These are phyloP conservation scores for Fraxinus nigra DNA, from an alignment of 305 asterid genomes.

Conservation along the genomic window DNA sequence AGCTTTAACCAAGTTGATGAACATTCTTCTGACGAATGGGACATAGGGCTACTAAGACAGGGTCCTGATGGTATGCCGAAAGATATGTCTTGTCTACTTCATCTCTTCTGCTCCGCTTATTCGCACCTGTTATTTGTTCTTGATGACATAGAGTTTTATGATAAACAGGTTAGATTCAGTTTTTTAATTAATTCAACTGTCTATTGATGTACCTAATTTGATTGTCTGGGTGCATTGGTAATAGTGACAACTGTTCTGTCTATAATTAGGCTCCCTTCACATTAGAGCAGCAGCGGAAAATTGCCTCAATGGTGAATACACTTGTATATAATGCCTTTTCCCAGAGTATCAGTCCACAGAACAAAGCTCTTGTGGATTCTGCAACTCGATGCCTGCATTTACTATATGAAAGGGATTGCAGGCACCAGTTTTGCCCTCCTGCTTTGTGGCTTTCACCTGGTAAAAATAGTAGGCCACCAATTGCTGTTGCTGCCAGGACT, in stretches of 20 bases:
- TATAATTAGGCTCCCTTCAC: constrained; percentile 69
- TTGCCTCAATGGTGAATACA: constrained; percentile 71
- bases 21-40: constrained; percentile 64
- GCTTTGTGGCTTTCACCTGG: constrained; percentile 94
- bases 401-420: constrained; percentile 87
- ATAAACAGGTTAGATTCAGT: constrained; percentile 69
- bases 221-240: constrained; percentile 2
- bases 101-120: constrained; percentile 83
- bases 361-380: constrained; percentile 63
- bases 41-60: constrained; percentile 60
- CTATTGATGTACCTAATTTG: neutral
- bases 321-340: constrained; percentile 75
- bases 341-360: constrained; percentile 38
- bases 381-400: constrained; percentile 89
- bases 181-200: constrained; percentile 9
- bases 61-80: constrained; percentile 78
- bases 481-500: constrained; percentile 92
- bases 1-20: constrained; percentile 40
- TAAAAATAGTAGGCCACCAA: constrained; percentile 74
- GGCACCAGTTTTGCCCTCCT: constrained; percentile 87
- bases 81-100: constrained; percentile 67
- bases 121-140: constrained; percentile 88
- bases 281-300: constrained; percentile 79
- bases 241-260: constrained; percentile 13
- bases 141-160: constrained; percentile 90